phyloP scores from a whole-genome alignment of 2,329 filamentous ascomycete species.

The Zymoseptoria tritici region DNA sequence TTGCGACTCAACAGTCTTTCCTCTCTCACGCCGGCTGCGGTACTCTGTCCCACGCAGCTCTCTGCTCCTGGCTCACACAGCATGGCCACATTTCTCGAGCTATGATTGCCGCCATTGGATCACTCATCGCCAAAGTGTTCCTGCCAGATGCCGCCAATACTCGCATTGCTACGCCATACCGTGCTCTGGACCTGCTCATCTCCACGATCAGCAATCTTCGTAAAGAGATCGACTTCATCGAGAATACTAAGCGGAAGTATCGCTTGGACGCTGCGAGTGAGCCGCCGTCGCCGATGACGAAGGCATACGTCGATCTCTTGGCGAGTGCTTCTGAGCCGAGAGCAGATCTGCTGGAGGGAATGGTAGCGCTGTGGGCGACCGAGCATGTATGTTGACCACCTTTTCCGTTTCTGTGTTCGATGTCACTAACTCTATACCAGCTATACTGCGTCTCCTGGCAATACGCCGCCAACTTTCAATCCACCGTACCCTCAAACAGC shows the following conservation, averaged over 20 bases:
- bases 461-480: slow-evolving; percentile 39
- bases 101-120: slow-evolving; percentile 60
- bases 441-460: slow-evolving; percentile 43
- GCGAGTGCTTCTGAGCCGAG: slow-evolving; percentile 48
- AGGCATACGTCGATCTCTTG: slow-evolving; percentile 52
- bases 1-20: slow-evolving; percentile 60
- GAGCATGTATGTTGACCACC: slow-evolving; percentile 46
- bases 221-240: slow-evolving; percentile 60
- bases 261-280: slow-evolving; percentile 45
- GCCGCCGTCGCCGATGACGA: slow-evolving; percentile 42
- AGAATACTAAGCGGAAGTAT: slow-evolving; percentile 55
- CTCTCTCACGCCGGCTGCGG: slow-evolving; percentile 58
- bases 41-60: slow-evolving; percentile 46
- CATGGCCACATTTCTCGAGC: slow-evolving; percentile 64
- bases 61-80: slow-evolving; percentile 63
- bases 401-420: neutral
- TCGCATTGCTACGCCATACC: slow-evolving; percentile 45
- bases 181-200: slow-evolving; percentile 55
- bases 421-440: slow-evolving; percentile 22
- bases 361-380: slow-evolving; percentile 70
- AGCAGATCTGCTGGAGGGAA: slow-evolving; percentile 55
- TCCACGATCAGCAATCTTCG: slow-evolving; percentile 59
- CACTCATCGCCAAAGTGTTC: slow-evolving; percentile 55
- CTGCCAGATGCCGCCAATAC: slow-evolving; percentile 43
- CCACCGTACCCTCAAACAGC: slow-evolving; percentile 21